Base-by-base conservation (phyloP, 83 land plant genomes). In the Picea abies region DNA sequence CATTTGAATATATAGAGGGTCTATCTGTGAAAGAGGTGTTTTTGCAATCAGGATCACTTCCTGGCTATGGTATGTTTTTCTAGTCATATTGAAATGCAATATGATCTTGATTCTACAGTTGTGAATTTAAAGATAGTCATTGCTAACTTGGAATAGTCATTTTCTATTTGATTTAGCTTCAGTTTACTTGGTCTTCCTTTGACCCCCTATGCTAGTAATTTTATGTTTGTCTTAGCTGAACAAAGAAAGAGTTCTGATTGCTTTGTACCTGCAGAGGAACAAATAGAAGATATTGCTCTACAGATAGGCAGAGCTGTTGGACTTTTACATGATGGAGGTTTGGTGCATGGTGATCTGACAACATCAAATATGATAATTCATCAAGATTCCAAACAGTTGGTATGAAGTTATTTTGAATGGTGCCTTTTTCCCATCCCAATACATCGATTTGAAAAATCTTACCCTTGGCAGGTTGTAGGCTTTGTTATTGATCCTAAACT, bases 321-420 rank as follows among this genome's bases (percentile, higher is more conserved):
- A 17, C 89, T 90, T 67, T 73, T 97, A 17, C 99, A 97, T 87
- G 99, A 97, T 89, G 98, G 98, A 47, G 98, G 96, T 12, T 84
- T 97, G 10, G 80, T 97, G 79, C 99, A 97, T 84, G 99, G 98
- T 77, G 97, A 97, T 77, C 86, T 97, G 64, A 97, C 99, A 56
- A 97, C 99, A 69, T 97, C 99, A 84, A 97, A 97, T 82, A 92
- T 97, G 98, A 84, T 97, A 71, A 64, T 97, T 22, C 81, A 70
- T 37, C 81, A 35, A 23, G 92, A 86, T 58, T 88, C 90, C 64
- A 90, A 96, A 81, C 90, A 92, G 76, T 84, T 97, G 89, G 98
- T 97, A 67, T 79, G 81, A 56, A 7, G 14, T 52, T 52, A 52
- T 52, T 52, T 52, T 52, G 56, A 52, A 52, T 52, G 14, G 2